Percentiles rank a stretch among this genome's conserved stretches.
These are phyloP conservation scores for Verbena officinalis DNA, from an alignment of 257 asterid genomes.

Conservation along the genomic window DNA sequence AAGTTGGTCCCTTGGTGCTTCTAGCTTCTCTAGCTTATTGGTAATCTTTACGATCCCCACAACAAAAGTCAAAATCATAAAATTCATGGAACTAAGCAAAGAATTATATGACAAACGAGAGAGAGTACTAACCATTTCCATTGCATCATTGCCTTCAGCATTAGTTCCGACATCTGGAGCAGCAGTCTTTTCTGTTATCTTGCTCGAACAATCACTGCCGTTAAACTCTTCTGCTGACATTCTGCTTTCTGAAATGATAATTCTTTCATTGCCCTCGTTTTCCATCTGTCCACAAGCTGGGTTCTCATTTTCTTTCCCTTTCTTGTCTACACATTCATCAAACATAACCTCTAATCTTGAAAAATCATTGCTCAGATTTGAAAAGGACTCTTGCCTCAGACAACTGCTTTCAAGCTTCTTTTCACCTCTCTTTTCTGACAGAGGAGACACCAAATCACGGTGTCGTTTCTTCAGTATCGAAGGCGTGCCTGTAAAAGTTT, in stretches of 20 bases:
- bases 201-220: constrained; percentile 24
- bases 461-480: constrained; percentile 90
- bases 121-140: constrained; percentile 50
- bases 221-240: constrained; percentile 32
- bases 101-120: constrained; percentile 15
- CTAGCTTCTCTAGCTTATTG: no score
- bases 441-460: constrained; percentile 85
- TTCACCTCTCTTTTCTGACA: constrained; percentile 77
- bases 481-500: constrained; percentile 75
- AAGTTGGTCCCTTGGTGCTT: no score
- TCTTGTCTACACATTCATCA: constrained; percentile 50
- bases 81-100: constrained; percentile 5
- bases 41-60: not conserved
- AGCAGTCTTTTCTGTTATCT: constrained; percentile 35
- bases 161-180: constrained; percentile 32
- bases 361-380: constrained; percentile 50
- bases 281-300: constrained; percentile 40
- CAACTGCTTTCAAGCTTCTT: constrained; percentile 62
- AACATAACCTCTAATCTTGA: constrained; percentile 72
- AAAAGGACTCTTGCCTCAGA: constrained; percentile 47
- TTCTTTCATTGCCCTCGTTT: constrained; percentile 30
- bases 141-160: constrained; percentile 36
- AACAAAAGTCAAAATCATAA: constrained; percentile 6
- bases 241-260: constrained; percentile 34
- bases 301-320: constrained; percentile 59